Percentiles rank a stretch among this genome's conserved stretches.
phyloP scores from a whole-genome alignment of 352 stramenopile genomes.

The Globisporangium orthogonon region DNA sequence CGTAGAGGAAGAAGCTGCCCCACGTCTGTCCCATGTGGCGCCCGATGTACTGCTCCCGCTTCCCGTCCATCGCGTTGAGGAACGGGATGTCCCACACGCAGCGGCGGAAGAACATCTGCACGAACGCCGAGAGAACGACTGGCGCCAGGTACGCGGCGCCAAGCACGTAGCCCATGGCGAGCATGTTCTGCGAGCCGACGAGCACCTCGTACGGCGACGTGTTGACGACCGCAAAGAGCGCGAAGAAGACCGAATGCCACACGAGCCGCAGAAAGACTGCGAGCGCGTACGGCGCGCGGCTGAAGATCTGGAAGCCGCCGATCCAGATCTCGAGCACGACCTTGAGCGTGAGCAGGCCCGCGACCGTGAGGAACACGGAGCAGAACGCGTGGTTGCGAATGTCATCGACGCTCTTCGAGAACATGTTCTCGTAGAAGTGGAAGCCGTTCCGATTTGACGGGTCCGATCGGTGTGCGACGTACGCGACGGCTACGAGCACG shows the following conservation, averaged over 20 bases:
- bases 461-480: conserved; percentile 71
- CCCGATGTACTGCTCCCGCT: conserved; percentile 72
- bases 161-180: conserved; percentile 51
- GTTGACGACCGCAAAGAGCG: conserved; percentile 66
- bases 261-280: conserved; percentile 66
- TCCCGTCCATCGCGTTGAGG: conserved; percentile 64
- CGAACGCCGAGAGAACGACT: conserved; percentile 47
- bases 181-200: conserved; percentile 48
- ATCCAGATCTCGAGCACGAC: conserved; percentile 83
- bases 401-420: conserved; percentile 50
- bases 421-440: conserved; percentile 70
- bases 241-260: conserved; percentile 81
- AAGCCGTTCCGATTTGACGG: conserved; percentile 41
- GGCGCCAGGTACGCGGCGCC: conserved; percentile 51
- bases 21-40: conserved; percentile 73
- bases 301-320: conserved; percentile 70
- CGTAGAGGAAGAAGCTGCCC: conserved; percentile 59
- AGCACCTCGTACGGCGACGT: conserved; percentile 57
- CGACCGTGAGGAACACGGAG: conserved; percentile 65
- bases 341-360: conserved; percentile 53
- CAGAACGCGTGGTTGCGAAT: conserved; percentile 74
- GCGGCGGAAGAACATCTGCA: conserved; percentile 60
- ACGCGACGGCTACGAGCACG: conserved; percentile 68
- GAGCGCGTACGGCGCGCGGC: conserved; percentile 36
- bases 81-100: conserved; percentile 50